These are phyloP conservation scores for Russula brevipes DNA, from an alignment of 768 basidiomycete genomes.

Conservation along the genomic window DNA sequence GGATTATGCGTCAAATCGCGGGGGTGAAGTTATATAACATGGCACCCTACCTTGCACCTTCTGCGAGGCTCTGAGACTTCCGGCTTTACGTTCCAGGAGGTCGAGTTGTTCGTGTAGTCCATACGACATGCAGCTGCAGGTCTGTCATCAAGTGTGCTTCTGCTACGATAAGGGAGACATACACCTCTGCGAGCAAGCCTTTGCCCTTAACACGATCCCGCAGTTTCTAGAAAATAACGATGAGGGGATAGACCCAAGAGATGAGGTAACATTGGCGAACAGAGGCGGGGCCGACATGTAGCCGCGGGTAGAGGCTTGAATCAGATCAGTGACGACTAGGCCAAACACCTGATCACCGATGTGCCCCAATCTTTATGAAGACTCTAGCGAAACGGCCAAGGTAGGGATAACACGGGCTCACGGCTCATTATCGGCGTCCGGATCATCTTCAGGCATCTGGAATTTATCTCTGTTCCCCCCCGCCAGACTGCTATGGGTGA, in stretches of 20 bases:
- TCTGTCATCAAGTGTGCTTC: not conserved
- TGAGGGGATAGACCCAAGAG: not conserved
- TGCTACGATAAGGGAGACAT: not conserved
- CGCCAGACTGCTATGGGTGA: conserved; percentile 2
- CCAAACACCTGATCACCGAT: conserved; percentile 15
- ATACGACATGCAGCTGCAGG: conserved; percentile 1
- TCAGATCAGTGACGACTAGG: conserved; percentile 11
- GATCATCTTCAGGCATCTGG: not conserved
- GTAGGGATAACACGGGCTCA: not conserved
- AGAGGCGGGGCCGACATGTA: conserved; percentile 10
- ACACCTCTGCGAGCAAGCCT: conserved; percentile 6
- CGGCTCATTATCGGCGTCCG: not conserved
- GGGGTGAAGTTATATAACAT: not conserved
- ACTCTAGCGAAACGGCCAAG: not conserved
- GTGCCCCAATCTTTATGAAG: conserved; percentile 4
- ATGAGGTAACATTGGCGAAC: not conserved
- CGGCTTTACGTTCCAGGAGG: not conserved
- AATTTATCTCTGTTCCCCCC: not conserved
- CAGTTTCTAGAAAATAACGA: not conserved
- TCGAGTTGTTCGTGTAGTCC: not conserved
- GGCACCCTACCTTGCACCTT: conserved; percentile 1
- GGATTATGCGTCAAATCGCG: not conserved
- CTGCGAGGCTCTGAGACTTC: not conserved
- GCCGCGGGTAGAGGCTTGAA: conserved; percentile 2
- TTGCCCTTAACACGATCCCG: conserved; percentile 7